phyloP scores from a whole-genome alignment of 1,284 basidiomycete genomes.

The Apiotrichum akiyoshidainum region DNA sequence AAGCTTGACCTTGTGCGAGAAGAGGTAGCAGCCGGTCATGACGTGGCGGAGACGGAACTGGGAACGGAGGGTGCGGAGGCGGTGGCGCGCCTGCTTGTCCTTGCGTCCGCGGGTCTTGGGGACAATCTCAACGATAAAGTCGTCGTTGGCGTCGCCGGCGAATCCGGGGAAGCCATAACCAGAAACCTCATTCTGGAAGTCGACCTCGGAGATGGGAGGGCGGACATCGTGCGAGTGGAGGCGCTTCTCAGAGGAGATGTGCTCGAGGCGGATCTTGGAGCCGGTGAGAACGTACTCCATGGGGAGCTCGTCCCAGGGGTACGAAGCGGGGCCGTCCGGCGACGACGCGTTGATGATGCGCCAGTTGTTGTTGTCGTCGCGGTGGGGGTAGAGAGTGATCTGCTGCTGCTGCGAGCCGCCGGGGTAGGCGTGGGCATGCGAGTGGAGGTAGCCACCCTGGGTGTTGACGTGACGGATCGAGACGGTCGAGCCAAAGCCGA shows the following conservation, averaged over 20 bases:
- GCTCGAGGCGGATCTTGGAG: conserved; percentile 76
- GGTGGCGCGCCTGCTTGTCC: conserved; percentile 66
- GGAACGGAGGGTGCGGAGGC: conserved; percentile 75
- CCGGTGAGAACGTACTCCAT: conserved; percentile 66
- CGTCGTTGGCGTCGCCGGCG: conserved; percentile 78
- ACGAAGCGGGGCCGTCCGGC: conserved; percentile 53
- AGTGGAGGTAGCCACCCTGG: conserved; percentile 96
- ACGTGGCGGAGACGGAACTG: conserved; percentile 81
- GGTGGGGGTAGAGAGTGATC: conserved; percentile 94
- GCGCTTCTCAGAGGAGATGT: conserved; percentile 75
- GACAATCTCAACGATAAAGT: conserved; percentile 90
- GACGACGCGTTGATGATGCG: conserved; percentile 67
- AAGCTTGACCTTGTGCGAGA: conserved; percentile 95
- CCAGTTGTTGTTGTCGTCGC: conserved; percentile 90
- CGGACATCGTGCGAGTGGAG: conserved; percentile 93
- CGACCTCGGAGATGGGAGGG: conserved; percentile 94
- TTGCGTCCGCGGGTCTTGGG: conserved; percentile 51
- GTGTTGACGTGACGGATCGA: conserved; percentile 89
- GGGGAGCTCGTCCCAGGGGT: conserved; percentile 60
- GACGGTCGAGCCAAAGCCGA: conserved; percentile 79
- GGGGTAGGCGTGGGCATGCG: conserved; percentile 85
- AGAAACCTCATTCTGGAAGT: conserved; percentile 98
- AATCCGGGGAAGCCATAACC: conserved; percentile 73
- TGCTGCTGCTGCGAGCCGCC: conserved; percentile 82
- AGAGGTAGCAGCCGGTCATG: conserved; percentile 90